Percentiles rank a stretch among this genome's conserved stretches.
Conservation (phyloP, 441 rosid species). For the Eruca vesicaria region DNA sequence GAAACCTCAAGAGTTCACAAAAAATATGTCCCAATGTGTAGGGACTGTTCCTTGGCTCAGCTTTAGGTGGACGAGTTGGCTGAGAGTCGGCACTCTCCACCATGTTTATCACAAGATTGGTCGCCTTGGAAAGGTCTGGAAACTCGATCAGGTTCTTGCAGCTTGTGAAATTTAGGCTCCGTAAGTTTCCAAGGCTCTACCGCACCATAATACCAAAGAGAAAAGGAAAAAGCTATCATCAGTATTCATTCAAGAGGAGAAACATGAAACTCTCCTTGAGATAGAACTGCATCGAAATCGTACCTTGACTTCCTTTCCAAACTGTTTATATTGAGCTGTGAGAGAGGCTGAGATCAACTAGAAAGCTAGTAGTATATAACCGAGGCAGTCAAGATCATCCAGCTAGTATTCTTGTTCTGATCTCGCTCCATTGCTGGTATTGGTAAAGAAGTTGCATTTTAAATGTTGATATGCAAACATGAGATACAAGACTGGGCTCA, state of each 20-base stretch:
- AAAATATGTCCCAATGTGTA: too few relatives aligned
- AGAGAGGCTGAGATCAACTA: slow-evolving; percentile 32
- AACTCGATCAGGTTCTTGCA: slow-evolving; percentile 23
- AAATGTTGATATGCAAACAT: not conserved
- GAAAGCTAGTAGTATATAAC: slow-evolving; percentile 20
- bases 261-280: not conserved
- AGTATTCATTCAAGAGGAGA: not conserved
- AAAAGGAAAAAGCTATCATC: not conserved
- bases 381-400: slow-evolving; percentile 20
- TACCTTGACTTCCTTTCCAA: slow-evolving; percentile 23
- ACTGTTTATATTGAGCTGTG: slow-evolving; percentile 27
- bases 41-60: slow-evolving; percentile 40
- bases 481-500: not conserved
- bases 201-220: not conserved
- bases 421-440: not conserved
- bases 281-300: not conserved
- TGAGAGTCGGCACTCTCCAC: slow-evolving; percentile 33
- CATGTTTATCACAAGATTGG: slow-evolving; percentile 38
- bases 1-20: slow-evolving; percentile 28
- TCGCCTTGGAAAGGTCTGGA: slow-evolving; percentile 33
- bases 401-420: slow-evolving; percentile 13
- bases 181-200: slow-evolving; percentile 35
- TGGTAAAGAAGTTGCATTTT: not conserved
- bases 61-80: slow-evolving; percentile 33
- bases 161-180: slow-evolving; percentile 37